Evolutionary conservation across 768 basidiomycete genomes (phyloP), one percentile per base, ranked within the genome.

Genomic region (Lenzites betulinus): DNA sequence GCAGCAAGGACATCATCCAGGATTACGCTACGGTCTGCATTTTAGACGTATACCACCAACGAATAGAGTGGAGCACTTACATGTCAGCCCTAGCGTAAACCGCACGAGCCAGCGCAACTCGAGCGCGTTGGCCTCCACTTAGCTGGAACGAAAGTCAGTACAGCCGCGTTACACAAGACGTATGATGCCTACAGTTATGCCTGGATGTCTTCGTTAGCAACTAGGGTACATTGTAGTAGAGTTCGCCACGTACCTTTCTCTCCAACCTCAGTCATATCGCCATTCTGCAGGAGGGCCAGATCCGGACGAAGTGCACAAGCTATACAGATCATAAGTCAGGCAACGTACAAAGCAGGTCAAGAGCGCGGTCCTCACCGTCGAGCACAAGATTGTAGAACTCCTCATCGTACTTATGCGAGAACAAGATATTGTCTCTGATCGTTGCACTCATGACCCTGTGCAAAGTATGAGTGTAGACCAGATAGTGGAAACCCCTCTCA

Each of bases 61-160:
- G 13, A 20, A 39, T 36, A 26, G n/a, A 30, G 20, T 20, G 11
- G 18, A 26, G 16, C 6, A 73, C 85, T 68, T 66, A 93, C 83
- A 97, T 71, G 71, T 98, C 95, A 1, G 95, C 93, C 46, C 95
- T 83, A 3, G 93, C 87, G 73, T 98, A 98, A 0, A 96, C 90
- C 2, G 92, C 93, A 30, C 95, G 79, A 7, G 96, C 96, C 9
- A 97, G 78, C 15, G 89, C 83, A 7, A 95, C 81, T 28, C 93
- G 85, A 52, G 93, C 91, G 16, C 90, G 84, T 70, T 95, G 91
- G 0, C 93, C 93, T 38, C 93, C 92, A 64, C 88, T 90, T 59
- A 92, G 71, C 86, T 90, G 56, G 22, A 44, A 7, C 35, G 2
- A 12, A 23, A 15, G 28, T 60, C 8, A 57, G 51, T 9, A 36